Evolutionary conservation across 1,139 yeast genomes (phyloP).

Genomic region (Debaryomyces sp.): DNA sequence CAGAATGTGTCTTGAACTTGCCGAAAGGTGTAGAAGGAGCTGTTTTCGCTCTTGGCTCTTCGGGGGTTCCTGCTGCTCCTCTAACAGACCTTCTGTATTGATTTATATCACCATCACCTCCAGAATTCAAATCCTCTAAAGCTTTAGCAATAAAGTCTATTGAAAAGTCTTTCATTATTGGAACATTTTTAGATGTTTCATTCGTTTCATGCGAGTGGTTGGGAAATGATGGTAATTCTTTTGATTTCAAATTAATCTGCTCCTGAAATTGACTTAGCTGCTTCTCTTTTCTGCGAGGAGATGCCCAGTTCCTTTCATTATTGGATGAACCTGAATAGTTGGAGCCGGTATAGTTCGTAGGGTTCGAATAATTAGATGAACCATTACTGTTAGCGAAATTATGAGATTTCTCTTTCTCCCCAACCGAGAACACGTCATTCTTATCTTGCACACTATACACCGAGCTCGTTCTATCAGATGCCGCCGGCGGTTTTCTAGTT

Average conservation of each 20-base stretch:
- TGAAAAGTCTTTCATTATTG: conserved; percentile 48
- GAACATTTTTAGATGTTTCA: conserved; percentile 22
- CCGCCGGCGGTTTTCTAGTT: conserved; percentile 22
- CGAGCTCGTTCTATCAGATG: conserved; percentile 20
- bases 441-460: conserved; percentile 28
- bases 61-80: conserved; percentile 19
- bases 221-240: conserved; percentile 27
- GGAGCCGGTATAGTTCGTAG: conserved; percentile 47
- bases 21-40: conserved; percentile 26
- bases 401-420: conserved; percentile 12
- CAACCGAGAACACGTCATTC: conserved; percentile 36
- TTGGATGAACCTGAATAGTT: conserved; percentile 24
- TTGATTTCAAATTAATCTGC: conserved; percentile 39
- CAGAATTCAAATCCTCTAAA: conserved; percentile 65
- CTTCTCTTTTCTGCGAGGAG: conserved; percentile 48
- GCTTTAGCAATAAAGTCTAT: conserved; percentile 58
- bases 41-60: conserved; percentile 14
- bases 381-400: conserved; percentile 30
- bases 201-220: background rate
- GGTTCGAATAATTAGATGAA: conserved; percentile 51
- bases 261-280: conserved; percentile 43
- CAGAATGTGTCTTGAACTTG: conserved; percentile 24
- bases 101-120: conserved; percentile 61
- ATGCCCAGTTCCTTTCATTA: conserved; percentile 53
- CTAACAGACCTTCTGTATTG: conserved; percentile 45